phyloP scores from a whole-genome alignment of 2,329 filamentous ascomycete genomes.

The Macroventuria anomochaeta region DNA sequence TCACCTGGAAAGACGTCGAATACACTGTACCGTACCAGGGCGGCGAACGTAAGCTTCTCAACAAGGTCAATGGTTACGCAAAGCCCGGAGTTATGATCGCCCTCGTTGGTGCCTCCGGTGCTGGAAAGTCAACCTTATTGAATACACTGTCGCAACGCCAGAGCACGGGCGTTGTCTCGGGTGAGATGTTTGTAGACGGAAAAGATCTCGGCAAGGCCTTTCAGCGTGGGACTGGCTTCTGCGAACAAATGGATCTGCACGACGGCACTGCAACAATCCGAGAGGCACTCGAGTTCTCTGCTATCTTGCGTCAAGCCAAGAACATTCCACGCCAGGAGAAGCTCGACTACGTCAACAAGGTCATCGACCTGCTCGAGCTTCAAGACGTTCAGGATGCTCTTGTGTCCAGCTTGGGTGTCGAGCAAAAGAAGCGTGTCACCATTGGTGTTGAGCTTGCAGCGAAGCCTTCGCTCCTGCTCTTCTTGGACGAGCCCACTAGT shows the following conservation, averaged over 20 bases:
- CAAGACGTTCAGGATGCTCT: constrained; percentile 71
- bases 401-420: constrained; percentile 68
- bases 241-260: constrained; percentile 75
- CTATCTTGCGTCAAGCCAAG: constrained; percentile 66
- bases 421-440: constrained; percentile 74
- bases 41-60: constrained; percentile 68
- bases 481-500: constrained; percentile 75
- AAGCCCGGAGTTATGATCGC: constrained; percentile 83
- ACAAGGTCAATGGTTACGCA: constrained; percentile 76
- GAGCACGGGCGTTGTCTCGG: constrained; percentile 67
- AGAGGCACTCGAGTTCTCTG: constrained; percentile 73
- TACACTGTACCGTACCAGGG: constrained; percentile 75
- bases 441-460: constrained; percentile 71
- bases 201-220: constrained; percentile 64
- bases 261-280: constrained; percentile 71
- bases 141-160: constrained; percentile 80
- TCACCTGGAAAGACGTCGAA: constrained; percentile 53
- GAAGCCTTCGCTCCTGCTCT: constrained; percentile 70
- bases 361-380: constrained; percentile 70
- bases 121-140: constrained; percentile 83
- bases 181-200: constrained; percentile 76
- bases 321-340: constrained; percentile 65
- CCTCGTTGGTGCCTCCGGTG: constrained; percentile 79
- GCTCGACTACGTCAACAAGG: constrained; percentile 69
- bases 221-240: constrained; percentile 73